phyloP scores from a whole-genome alignment of 257 asterid species.

The Plantago elongata region DNA sequence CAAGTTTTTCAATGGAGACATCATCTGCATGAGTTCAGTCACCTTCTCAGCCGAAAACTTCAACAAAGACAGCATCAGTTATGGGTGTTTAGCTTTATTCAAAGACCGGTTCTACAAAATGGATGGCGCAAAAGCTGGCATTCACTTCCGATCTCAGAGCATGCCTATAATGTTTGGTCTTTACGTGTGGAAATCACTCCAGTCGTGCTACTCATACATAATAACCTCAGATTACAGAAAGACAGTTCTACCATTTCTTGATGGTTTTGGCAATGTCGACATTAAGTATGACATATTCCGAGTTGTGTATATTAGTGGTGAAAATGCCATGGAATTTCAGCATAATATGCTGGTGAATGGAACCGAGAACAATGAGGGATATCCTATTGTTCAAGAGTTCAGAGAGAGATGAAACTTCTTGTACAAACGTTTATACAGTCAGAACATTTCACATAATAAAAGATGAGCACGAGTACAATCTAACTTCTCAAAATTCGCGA shows the following conservation, averaged over 20 bases:
- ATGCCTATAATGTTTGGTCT: constrained; percentile 27
- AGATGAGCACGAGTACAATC: no score
- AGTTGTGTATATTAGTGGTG: constrained; percentile 45
- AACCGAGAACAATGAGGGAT: constrained; percentile 12
- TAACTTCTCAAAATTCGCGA: neutral
- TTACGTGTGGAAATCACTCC: constrained; percentile 57
- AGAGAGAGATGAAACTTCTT: neutral
- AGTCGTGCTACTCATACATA: constrained; percentile 42
- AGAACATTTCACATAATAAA: no score
- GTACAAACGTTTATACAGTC: neutral
- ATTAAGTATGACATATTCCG: constrained; percentile 58
- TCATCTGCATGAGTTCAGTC: constrained; percentile 36
- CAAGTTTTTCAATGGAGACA: constrained; percentile 51
- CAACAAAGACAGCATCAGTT: constrained; percentile 9
- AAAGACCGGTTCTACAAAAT: constrained; percentile 42
- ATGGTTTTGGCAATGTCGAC: constrained; percentile 31
- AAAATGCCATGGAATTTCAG: constrained; percentile 15
- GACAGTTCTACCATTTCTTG: constrained; percentile 40
- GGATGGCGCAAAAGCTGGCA: constrained; percentile 52
- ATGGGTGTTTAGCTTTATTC: constrained; percentile 43
- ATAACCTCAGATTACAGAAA: constrained; percentile 38
- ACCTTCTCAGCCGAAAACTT: constrained; percentile 20
- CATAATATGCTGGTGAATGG: constrained; percentile 21
- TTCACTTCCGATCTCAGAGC: constrained; percentile 37
- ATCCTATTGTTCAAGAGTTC: constrained; percentile 3